These are phyloP conservation scores for Boletus vinaceobasis DNA, from an alignment of 768 basidiomycete species.

Conservation along the genomic window DNA sequence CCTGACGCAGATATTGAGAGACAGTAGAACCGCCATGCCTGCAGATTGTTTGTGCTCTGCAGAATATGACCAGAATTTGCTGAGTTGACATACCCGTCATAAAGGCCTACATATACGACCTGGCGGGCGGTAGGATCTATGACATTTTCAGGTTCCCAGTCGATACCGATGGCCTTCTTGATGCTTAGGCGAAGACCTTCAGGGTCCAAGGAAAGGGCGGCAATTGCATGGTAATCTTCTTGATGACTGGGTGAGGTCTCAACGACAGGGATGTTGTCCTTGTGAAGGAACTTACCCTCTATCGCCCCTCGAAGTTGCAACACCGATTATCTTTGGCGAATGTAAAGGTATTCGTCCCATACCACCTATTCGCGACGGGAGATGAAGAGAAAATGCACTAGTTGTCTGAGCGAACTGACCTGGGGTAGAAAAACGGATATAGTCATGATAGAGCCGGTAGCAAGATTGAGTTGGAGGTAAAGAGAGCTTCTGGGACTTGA, in stretches of 20 bases:
- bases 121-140: constrained; percentile 63
- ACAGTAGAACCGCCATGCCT: constrained; percentile 93
- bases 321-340: constrained; percentile 76
- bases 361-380: constrained; percentile 44
- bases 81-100: constrained; percentile 69
- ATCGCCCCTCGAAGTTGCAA: constrained; percentile 72
- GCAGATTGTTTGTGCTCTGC: constrained; percentile 4
- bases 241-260: constrained; percentile 59
- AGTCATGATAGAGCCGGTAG: constrained; percentile 58
- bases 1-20: constrained; percentile 79
- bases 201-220: constrained; percentile 70
- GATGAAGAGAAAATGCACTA: constrained; percentile 4
- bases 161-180: constrained; percentile 55
- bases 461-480: constrained; percentile 13
- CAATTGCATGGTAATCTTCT: constrained; percentile 82
- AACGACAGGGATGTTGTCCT: neutral
- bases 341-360: constrained; percentile 64
- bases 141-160: constrained; percentile 67
- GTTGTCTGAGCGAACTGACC: constrained; percentile 36
- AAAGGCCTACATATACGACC: constrained; percentile 84
- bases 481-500: constrained; percentile 15
- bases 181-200: constrained; percentile 67
- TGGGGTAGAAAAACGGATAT: constrained; percentile 50
- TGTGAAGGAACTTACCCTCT: constrained; percentile 47
- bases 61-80: neutral